Evolutionary conservation across 805 yeast genomes (phyloP).

Genomic region (Saturnispora bothae): DNA sequence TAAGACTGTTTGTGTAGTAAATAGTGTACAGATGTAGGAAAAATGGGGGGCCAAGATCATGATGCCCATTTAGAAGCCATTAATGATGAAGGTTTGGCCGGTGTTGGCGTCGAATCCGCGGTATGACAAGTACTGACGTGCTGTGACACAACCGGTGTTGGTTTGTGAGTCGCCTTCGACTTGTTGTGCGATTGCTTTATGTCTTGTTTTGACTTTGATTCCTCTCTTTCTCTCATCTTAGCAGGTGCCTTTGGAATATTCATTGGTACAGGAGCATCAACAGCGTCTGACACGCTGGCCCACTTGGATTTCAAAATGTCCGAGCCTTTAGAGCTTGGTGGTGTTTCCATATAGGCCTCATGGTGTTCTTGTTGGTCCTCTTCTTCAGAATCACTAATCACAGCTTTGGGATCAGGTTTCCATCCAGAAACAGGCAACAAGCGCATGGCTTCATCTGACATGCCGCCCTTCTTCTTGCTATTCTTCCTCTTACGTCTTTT

Average conservation of each 20-base stretch:
- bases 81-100: no score
- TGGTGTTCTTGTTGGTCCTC: not conserved
- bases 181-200: no score
- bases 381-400: conserved; percentile 1
- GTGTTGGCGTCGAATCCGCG: no score
- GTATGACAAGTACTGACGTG: no score
- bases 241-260: no score
- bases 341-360: not conserved
- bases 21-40: no score
- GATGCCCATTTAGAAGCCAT: conserved; percentile 5
- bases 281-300: not conserved
- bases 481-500: not conserved
- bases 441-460: conserved; percentile 5
- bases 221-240: no score
- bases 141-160: no score
- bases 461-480: not conserved
- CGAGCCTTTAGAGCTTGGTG: conserved; percentile 4
- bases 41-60: not conserved
- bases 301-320: not conserved
- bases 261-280: no score
- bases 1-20: not conserved
- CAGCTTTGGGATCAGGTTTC: conserved; percentile 1
- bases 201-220: no score
- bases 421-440: conserved; percentile 10
- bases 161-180: no score